A percentile compares a stretch with the other conserved stretches of the same genome.
phyloP scores from a whole-genome alignment of 2,329 filamentous ascomycete species.

The Sphaerostilbella broomeana region DNA sequence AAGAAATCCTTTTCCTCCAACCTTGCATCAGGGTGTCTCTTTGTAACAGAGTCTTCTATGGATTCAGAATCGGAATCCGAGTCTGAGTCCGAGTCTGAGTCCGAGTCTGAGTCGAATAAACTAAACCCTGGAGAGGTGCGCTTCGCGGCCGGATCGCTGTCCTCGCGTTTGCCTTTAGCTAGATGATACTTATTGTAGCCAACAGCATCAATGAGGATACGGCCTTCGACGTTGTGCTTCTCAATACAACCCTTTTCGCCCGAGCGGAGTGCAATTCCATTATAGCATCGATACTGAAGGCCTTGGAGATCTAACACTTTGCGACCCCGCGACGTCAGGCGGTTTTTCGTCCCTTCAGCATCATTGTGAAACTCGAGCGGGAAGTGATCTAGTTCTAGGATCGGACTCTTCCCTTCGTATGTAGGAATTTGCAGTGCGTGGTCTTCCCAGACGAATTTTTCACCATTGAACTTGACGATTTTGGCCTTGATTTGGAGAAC shows the following conservation, averaged over 20 bases:
- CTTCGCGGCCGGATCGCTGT: conserved; percentile 23
- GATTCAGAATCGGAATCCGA: conserved; percentile 2
- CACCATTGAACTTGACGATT: conserved; percentile 34
- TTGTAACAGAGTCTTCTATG: conserved; percentile 5
- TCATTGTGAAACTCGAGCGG: conserved; percentile 30
- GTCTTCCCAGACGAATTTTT: conserved; percentile 35
- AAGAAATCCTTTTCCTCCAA: conserved; percentile 29
- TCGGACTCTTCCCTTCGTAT: conserved; percentile 35
- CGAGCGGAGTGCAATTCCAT: conserved; percentile 31
- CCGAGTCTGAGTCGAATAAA: neutral
- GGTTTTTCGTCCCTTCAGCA: conserved; percentile 22
- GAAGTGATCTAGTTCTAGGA: conserved; percentile 33
- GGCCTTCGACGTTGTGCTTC: conserved; percentile 34
- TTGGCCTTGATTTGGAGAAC: conserved; percentile 26
- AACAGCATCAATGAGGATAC: conserved; percentile 34
- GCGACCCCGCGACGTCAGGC: conserved; percentile 29
- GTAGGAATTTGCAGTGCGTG: conserved; percentile 23
- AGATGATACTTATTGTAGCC: conserved; percentile 38
- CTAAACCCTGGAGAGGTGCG: conserved; percentile 3
- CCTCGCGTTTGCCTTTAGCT: conserved; percentile 30
- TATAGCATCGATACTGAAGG: conserved; percentile 35
- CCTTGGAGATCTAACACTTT: conserved; percentile 37
- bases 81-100: conserved; percentile 1
- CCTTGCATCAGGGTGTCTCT: conserved; percentile 18
- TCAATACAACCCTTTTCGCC: conserved; percentile 10